phyloP scores from a whole-genome alignment of 106 monocot genomes.

The Ottelia alismoides region DNA sequence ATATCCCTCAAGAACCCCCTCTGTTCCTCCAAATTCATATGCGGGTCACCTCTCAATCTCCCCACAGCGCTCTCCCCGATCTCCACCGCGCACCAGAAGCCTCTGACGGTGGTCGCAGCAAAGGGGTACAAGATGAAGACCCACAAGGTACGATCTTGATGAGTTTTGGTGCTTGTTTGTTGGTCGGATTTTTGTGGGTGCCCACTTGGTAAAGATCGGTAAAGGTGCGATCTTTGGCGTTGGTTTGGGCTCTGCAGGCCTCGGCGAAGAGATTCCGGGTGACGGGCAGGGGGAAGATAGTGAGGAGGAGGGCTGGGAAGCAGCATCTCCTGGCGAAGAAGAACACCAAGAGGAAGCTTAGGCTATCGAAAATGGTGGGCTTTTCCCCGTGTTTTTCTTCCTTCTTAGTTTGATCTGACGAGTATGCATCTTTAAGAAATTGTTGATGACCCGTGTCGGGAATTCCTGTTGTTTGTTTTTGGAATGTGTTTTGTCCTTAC shows the following conservation, averaged over 20 bases:
- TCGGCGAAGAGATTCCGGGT: constrained; percentile 91
- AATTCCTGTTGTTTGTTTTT: no score
- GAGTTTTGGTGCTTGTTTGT: no score
- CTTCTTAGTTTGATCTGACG: no score
- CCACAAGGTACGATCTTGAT: constrained; percentile 86
- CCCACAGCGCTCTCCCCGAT: no score
- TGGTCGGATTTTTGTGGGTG: no score
- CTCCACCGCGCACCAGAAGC: constrained; percentile 1
- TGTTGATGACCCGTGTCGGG: no score
- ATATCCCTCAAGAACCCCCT: constrained; percentile 24
- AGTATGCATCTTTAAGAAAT: no score
- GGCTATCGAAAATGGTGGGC: constrained; percentile 88
- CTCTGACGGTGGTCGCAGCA: constrained; percentile 37
- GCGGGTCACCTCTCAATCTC: constrained; percentile 15
- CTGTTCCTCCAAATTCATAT: constrained; percentile 21
- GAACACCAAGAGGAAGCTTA: constrained; percentile 80
- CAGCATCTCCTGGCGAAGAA: constrained; percentile 90
- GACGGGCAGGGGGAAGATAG: constrained; percentile 72
- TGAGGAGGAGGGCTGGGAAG: constrained; percentile 78
- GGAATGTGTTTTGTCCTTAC: no score
- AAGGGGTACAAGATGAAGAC: constrained; percentile 99
- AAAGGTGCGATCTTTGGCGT: no score
- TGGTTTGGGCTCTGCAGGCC: constrained; percentile 35
- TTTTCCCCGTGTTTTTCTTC: no score
- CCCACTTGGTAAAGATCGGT: no score